Evolutionary conservation across 1,284 basidiomycete genomes (phyloP).

Genomic region (Grifola frondosa): DNA sequence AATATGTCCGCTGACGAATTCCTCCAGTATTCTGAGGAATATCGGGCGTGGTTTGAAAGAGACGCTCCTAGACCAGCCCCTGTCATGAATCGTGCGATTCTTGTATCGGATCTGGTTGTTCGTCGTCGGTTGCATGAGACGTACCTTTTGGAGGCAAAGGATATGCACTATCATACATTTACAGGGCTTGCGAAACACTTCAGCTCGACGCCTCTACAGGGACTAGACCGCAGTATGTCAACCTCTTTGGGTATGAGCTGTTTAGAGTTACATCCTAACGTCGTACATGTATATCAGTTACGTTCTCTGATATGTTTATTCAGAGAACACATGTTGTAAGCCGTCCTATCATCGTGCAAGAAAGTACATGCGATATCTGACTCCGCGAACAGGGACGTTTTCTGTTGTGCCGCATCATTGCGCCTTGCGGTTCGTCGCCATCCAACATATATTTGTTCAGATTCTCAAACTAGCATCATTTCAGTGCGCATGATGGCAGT

Average conservation of each 20-base stretch:
- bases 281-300: slow-evolving; percentile 3
- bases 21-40: slow-evolving; percentile 6
- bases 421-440: slow-evolving; percentile 6
- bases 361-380: not conserved
- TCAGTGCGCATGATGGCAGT: too few relatives aligned
- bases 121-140: too few relatives aligned
- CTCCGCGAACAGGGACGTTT: slow-evolving; percentile 7
- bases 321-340: slow-evolving; percentile 8
- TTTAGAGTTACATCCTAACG: not conserved
- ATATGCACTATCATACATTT: slow-evolving; percentile 9
- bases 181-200: slow-evolving; percentile 17
- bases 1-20: slow-evolving; percentile 5
- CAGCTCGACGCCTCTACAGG: slow-evolving; percentile 7
- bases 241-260: too few relatives aligned
- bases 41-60: slow-evolving; percentile 14
- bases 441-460: too few relatives aligned
- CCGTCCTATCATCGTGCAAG: too few relatives aligned
- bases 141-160: not conserved
- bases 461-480: too few relatives aligned
- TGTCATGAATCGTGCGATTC: slow-evolving; percentile 3
- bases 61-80: slow-evolving; percentile 10
- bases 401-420: slow-evolving; percentile 7
- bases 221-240: slow-evolving; percentile 9
- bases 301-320: slow-evolving; percentile 12
- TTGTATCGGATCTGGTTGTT: slow-evolving; percentile 10